Conservation (phyloP, 495 filamentous ascomycete species). For the Hyaloscypha variabilis region DNA sequence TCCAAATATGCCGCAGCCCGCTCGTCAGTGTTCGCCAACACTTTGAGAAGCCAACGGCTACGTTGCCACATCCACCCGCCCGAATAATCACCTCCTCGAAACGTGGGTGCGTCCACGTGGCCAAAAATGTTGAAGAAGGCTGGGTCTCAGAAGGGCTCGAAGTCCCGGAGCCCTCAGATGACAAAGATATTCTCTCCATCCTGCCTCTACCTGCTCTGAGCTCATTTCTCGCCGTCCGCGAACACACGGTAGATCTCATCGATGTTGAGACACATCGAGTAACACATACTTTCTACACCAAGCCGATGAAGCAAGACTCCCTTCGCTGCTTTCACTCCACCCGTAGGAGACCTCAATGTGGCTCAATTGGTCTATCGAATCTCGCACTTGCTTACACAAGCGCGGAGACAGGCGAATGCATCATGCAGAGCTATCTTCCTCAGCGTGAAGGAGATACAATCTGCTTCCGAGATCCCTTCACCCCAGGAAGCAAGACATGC, state of each 20-base stretch:
- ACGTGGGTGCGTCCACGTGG: slow-evolving; percentile 48
- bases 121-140: slow-evolving; percentile 37
- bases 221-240: slow-evolving; percentile 51
- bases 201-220: slow-evolving; percentile 44
- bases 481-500: slow-evolving; percentile 33
- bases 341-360: slow-evolving; percentile 48
- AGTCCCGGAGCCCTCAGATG: slow-evolving; percentile 32
- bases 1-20: slow-evolving; percentile 45
- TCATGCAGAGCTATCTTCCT: slow-evolving; percentile 59
- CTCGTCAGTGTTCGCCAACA: slow-evolving; percentile 47
- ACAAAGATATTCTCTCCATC: slow-evolving; percentile 37
- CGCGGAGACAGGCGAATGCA: slow-evolving; percentile 51
- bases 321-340: slow-evolving; percentile 51
- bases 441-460: slow-evolving; percentile 44
- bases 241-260: slow-evolving; percentile 53
- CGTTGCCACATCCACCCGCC: slow-evolving; percentile 17
- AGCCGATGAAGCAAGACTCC: slow-evolving; percentile 54
- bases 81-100: slow-evolving; percentile 44
- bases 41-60: slow-evolving; percentile 35
- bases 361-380: slow-evolving; percentile 49
- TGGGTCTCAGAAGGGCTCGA: slow-evolving; percentile 36
- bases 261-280: slow-evolving; percentile 50
- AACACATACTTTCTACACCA: slow-evolving; percentile 58
- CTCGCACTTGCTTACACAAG: slow-evolving; percentile 57
- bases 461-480: slow-evolving; percentile 38